phyloP scores from a whole-genome alignment of 208 protist genomes.

The Herpetomonas tarakana region DNA sequence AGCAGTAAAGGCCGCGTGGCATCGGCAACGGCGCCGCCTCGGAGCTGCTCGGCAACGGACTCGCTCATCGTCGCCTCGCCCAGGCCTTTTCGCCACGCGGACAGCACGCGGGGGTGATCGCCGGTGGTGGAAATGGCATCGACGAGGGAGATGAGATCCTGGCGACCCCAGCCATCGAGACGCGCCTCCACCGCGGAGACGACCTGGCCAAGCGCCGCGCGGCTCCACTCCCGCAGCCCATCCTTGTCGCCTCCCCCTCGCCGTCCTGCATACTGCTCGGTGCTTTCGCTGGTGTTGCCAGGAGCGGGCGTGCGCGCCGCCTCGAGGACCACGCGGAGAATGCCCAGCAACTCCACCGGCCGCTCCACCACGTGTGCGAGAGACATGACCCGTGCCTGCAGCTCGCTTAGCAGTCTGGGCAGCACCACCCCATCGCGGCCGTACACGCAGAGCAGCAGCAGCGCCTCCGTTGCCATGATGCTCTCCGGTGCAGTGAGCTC shows the following conservation, averaged over 20 bases:
- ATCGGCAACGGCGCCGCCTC: conserved; percentile 6
- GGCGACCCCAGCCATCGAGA: conserved; percentile 34
- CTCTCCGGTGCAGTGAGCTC: conserved; percentile 38
- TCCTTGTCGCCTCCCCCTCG: no score
- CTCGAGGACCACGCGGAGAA: conserved; percentile 33
- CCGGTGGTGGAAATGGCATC: no score
- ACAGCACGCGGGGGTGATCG: no score
- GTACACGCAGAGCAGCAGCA: conserved; percentile 38
- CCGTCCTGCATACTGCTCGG: no score
- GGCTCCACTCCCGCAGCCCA: conserved; percentile 10
- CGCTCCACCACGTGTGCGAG: conserved; percentile 40
- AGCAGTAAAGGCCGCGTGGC: conserved; percentile 8
- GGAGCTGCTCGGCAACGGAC: background rate
- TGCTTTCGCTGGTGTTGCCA: no score
- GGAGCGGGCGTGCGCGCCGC: conserved; percentile 16
- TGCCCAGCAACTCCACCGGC: conserved; percentile 49
- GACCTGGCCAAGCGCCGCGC: conserved; percentile 16
- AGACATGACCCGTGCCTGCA: conserved; percentile 35
- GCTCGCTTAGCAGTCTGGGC: conserved; percentile 27
- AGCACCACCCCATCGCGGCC: conserved; percentile 11
- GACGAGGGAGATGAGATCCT: conserved; percentile 49
- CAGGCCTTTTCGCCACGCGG: no score
- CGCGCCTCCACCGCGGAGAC: conserved; percentile 29
- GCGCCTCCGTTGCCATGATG: conserved; percentile 53
- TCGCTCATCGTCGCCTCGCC: no score